Percentiles rank a stretch among this genome's conserved stretches.
Evolutionary conservation across 371 early-diverging fungal genomes (phyloP).

Genomic region (Dichotomocladium elegans): DNA sequence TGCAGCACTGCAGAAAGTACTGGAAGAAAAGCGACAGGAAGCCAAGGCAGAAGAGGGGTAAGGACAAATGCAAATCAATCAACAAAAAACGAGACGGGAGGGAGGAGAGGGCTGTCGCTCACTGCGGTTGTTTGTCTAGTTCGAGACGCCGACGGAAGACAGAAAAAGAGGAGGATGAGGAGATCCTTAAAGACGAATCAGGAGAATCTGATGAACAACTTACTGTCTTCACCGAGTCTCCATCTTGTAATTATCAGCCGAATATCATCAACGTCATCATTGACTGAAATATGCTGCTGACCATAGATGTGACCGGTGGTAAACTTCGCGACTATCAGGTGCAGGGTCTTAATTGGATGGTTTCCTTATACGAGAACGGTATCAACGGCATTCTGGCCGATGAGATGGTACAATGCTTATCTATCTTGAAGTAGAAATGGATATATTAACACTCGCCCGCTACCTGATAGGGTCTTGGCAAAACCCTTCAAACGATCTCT

Average conservation of each 20-base stretch:
- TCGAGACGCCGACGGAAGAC: constrained; percentile 86
- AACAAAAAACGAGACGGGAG: neutral
- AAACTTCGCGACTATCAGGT: constrained; percentile 95
- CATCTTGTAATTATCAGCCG: constrained; percentile 72
- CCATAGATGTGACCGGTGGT: constrained; percentile 83
- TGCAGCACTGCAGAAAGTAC: constrained; percentile 36
- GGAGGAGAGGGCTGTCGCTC: neutral
- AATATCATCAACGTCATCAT: too few species aligned
- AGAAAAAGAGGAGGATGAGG: constrained; percentile 96
- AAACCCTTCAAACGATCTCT: constrained; percentile 97
- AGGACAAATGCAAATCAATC: neutral
- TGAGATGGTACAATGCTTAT: constrained; percentile 82
- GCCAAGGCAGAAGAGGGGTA: constrained; percentile 41
- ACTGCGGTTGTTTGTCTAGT: constrained; percentile 19
- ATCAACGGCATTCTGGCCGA: constrained; percentile 99
- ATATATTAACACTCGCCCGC: too few species aligned
- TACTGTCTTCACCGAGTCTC: constrained; percentile 84
- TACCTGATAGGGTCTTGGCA: constrained; percentile 89
- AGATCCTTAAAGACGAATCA: constrained; percentile 71
- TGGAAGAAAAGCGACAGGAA: constrained; percentile 39
- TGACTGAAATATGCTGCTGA: too few species aligned
- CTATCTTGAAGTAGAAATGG: neutral
- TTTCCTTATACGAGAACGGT: constrained; percentile 94
- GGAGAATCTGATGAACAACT: constrained; percentile 54
- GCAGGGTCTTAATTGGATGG: constrained; percentile 99